Base-by-base conservation (phyloP, 352 stramenopile species). In the Phytopythium montanum region DNA sequence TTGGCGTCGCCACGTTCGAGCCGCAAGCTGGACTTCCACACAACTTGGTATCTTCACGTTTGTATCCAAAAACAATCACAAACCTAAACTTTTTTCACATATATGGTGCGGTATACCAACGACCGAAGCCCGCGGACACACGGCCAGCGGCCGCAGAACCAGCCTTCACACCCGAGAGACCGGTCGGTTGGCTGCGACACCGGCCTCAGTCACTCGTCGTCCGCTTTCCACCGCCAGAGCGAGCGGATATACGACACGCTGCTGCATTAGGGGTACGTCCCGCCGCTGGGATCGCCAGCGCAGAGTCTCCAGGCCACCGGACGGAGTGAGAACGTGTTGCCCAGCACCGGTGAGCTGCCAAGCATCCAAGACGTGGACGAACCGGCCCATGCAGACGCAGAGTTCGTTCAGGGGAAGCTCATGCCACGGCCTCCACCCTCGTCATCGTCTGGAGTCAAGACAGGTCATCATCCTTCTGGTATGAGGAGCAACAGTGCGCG, bases 251-350 rank as follows among this genome's bases (percentile, higher is more conserved):
- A 76, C 49, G 66, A 75, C 50, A 76, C 69, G 21, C 31, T 83
- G 23, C 62, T 66, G 12, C 69, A 83, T 44, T 56, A 81, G 33
- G 74, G 74, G 0, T 83, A 73, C 52, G 55, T 81, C 3, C 74
- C 74, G 48, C 56, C 73, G 21, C 54, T 59, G 0, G 18, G 51
- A 5, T 60, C 69, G 6, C 23, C 62, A 4, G 18, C 52, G 0
- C 52, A 55, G 10, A 51, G 25, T 0, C 33, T 44, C 7, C 48
- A 38, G 31, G 23, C 21, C 2, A 19, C 44, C 12, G 10, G n/a
- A 7, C 44, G 44, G n/a, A 51, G 45, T 14, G n/a, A 34, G 45
- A 51, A 14, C 45, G 13, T 31, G 3, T 39, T 34, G 21, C 12
- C 31, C 16, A 28, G 4, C 14, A 23, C 54, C 5, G 54, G 54